phyloP scores from a whole-genome alignment of 2,329 filamentous ascomycete species.

The Fusarium sp. region DNA sequence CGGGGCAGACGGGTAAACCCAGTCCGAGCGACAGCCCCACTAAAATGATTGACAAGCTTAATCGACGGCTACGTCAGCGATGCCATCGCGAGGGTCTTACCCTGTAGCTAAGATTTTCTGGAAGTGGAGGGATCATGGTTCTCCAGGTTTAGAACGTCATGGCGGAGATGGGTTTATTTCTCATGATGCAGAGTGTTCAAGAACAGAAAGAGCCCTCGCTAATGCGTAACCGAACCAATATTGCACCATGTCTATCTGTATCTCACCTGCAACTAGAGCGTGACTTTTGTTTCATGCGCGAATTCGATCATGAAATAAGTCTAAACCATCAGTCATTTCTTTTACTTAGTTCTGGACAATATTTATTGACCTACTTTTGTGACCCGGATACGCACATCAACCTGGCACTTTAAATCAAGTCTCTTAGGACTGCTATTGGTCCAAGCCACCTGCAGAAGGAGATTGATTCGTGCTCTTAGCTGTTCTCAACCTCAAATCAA shows the following conservation, averaged over 20 bases:
- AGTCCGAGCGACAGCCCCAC: slow-evolving; percentile 21
- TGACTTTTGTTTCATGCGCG: neutral
- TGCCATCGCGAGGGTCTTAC: slow-evolving; percentile 29
- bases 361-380: neutral
- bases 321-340: neutral
- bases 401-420: neutral
- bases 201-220: neutral
- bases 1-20: slow-evolving; percentile 37
- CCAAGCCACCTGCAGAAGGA: slow-evolving; percentile 21
- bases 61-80: slow-evolving; percentile 33
- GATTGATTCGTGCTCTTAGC: slow-evolving; percentile 25
- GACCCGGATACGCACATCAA: neutral
- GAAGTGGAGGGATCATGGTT: neutral
- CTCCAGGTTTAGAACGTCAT: neutral
- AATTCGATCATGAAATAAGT: neutral
- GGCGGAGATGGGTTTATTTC: neutral
- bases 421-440: slow-evolving; percentile 11
- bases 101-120: slow-evolving; percentile 10
- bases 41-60: neutral
- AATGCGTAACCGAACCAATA: neutral
- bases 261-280: neutral
- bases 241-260: neutral
- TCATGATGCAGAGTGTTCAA: neutral
- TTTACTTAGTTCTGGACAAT: neutral
- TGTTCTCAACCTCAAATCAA: slow-evolving; percentile 20